Evolutionary conservation across 441 rosid species (phyloP).

Genomic region (Croton setiger): DNA sequence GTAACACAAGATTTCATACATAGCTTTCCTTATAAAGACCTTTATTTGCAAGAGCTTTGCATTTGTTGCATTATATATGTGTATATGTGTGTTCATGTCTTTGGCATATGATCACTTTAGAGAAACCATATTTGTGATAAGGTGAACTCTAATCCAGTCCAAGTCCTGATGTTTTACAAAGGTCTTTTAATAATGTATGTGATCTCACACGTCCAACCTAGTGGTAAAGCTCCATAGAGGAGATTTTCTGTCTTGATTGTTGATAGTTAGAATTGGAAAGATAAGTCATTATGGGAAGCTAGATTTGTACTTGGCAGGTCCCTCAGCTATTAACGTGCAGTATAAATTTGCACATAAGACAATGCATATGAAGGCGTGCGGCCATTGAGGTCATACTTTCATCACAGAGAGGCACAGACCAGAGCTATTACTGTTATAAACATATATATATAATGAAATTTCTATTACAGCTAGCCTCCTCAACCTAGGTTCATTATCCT

Average conservation of each 20-base stretch:
- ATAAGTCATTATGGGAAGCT: not conserved
- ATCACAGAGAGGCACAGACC: too few species aligned
- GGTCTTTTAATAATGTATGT: not conserved
- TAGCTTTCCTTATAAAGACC: not conserved
- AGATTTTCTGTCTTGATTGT: not conserved
- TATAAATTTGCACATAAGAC: too few species aligned
- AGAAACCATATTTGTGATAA: not conserved
- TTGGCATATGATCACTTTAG: not conserved
- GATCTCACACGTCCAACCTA: not conserved
- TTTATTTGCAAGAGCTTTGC: not conserved
- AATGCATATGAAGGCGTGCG: too few species aligned
- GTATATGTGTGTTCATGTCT: too few species aligned
- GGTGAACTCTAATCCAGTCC: not conserved
- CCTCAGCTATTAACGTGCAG: too few species aligned
- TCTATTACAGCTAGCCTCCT: too few species aligned
- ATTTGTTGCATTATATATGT: not conserved
- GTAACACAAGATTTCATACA: not conserved
- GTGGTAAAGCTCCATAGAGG: not conserved
- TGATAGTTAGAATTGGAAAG: not conserved
- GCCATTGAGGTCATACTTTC: too few species aligned
- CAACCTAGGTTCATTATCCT: too few species aligned
- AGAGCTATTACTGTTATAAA: too few species aligned
- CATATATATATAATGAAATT: too few species aligned
- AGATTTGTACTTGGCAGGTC: too few species aligned
- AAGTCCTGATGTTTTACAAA: not conserved